Base-by-base conservation (phyloP, 768 basidiomycete species). In the Mycena floridula region DNA sequence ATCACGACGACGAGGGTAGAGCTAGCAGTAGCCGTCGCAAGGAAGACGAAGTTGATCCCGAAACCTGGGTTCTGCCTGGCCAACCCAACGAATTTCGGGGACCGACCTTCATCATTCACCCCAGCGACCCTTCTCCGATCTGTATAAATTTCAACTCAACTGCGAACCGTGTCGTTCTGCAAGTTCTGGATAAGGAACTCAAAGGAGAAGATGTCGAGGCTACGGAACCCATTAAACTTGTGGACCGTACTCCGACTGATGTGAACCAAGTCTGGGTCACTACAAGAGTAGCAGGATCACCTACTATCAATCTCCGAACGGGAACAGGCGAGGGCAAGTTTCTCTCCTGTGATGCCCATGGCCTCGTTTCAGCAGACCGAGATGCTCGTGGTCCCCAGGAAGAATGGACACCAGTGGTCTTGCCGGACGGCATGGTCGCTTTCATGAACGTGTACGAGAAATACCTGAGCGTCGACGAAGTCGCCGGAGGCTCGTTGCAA, bases 341-440 rank as follows among this genome's bases (percentile, higher is more conserved):
- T 60, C 66, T 96, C 38, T 90, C 88, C 7, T 89, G 85, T 64
- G 89, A 94, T 66, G 74, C 82, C 49, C 81, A 89, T 54, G 92
- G 92, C 6, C 68, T 91, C 16, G 84, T 95, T 12, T 79, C 83
- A 50, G 83, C 87, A 36, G 85, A 89, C 58, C 72, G 88, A 37
- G 92, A 96, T 56, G 92, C 92, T 22, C 77, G 92, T 25, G 93
- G 92, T 2, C 86, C 89, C 4, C 89, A 95, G 62, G 92, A 96
- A 62, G 92, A 94, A 62, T 96, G 91, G 89, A 87, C 85, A 3
- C 85, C 91, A 13, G 76, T 90, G 21, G 68, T 92, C 45, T 63
- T 89, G 20, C 79, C 86, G 8, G 88, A 87, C 47, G 89, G 88
- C 32, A 89, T 91, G 84, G 79, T 87, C 39, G 85, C 88, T 6